These are phyloP conservation scores for Ligustrum vulgare DNA, from an alignment of 257 asterid genomes.

Conservation along the genomic window DNA sequence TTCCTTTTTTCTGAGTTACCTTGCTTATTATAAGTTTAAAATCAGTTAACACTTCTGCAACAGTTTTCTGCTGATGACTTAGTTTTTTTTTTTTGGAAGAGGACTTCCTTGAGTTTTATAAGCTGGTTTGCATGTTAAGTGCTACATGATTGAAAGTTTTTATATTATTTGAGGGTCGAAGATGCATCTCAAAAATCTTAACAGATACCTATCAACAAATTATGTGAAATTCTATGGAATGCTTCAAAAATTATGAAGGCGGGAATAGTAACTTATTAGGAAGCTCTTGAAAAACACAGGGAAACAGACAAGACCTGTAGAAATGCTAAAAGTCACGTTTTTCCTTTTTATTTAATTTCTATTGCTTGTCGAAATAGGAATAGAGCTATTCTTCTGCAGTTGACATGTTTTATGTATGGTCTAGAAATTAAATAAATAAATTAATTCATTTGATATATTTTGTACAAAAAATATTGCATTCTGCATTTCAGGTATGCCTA, in stretches of 20 bases:
- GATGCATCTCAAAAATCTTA: not conserved
- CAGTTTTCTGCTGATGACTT: not conserved
- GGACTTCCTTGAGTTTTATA: not conserved
- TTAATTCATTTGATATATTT: not conserved
- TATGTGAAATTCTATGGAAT: not conserved
- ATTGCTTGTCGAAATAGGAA: not conserved
- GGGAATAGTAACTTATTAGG: not conserved
- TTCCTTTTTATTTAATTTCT: not conserved
- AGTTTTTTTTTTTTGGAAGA: not conserved
- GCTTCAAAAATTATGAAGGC: not conserved
- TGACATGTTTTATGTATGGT: not conserved
- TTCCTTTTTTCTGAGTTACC: not conserved
- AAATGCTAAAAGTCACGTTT: not conserved
- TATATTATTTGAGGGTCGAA: not conserved
- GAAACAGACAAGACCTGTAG: not conserved
- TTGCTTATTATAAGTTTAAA: not conserved
- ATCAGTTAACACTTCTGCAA: not conserved
- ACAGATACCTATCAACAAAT: not conserved
- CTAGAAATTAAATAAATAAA: conserved; percentile 11
- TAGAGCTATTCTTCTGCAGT: conserved; percentile 2
- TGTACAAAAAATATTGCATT: conserved; percentile 1
- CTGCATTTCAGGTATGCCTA: conserved; percentile 79
- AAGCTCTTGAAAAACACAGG: not conserved
- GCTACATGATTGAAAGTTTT: not conserved
- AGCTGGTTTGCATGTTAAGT: not conserved